Conservation (phyloP, 1,139 yeast genomes). For the Candida tropicalis region DNA sequence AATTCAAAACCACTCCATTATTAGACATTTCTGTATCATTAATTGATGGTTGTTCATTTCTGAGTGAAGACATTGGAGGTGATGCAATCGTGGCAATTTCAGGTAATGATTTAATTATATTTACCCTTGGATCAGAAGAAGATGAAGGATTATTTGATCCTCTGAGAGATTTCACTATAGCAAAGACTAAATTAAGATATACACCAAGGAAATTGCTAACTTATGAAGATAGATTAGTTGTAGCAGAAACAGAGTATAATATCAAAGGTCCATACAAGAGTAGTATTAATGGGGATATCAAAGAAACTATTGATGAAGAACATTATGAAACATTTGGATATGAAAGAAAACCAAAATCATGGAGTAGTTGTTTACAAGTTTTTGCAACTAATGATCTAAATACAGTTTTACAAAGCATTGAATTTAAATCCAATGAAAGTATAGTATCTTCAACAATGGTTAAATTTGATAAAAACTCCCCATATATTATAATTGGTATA, state of each 20-base stretch:
- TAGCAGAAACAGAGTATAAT: constrained; percentile 52
- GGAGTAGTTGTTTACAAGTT: constrained; percentile 60
- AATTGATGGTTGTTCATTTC: constrained; percentile 50
- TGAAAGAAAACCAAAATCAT: constrained; percentile 23
- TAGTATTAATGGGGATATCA: constrained; percentile 13
- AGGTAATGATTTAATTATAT: constrained; percentile 55
- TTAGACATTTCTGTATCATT: constrained; percentile 27
- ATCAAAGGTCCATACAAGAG: constrained; percentile 30
- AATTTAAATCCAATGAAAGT: constrained; percentile 44
- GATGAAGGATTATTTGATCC: constrained; percentile 36
- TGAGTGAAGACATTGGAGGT: constrained; percentile 64
- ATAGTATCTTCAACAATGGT: constrained; percentile 30
- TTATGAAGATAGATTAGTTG: constrained; percentile 32
- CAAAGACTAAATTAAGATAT: constrained; percentile 46
- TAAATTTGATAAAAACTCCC: constrained; percentile 25
- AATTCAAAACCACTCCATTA: constrained; percentile 47
- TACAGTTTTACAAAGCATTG: constrained; percentile 42
- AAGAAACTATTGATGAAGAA: constrained; percentile 25
- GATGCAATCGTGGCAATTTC: constrained; percentile 67
- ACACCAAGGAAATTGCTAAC: constrained; percentile 54
- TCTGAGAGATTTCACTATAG: constrained; percentile 49
- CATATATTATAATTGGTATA: constrained; percentile 53
- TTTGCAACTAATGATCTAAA: constrained; percentile 26
- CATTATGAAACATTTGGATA: constrained; percentile 47
- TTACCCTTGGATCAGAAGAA: constrained; percentile 50